These are phyloP conservation scores for Ottelia alismoides DNA, from an alignment of 106 monocot species.

Conservation along the genomic window DNA sequence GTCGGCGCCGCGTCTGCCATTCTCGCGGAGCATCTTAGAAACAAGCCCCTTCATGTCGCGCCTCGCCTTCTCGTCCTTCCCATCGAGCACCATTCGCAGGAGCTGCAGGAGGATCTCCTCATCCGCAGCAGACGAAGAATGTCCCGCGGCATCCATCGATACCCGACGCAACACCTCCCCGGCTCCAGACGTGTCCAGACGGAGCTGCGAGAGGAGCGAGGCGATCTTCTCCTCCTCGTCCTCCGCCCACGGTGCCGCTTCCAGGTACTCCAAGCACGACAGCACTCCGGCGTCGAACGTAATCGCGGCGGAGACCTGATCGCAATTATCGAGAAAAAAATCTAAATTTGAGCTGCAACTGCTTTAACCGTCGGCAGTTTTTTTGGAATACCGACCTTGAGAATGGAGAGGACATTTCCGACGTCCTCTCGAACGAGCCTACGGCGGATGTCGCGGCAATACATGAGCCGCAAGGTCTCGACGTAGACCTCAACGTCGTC, in stretches of 20 bases:
- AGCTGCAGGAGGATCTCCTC: conserved; percentile 13
- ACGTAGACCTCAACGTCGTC: conserved; percentile 45
- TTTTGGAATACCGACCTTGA: conserved; percentile 57
- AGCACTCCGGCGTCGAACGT: conserved; percentile 35
- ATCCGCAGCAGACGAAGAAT: conserved; percentile 17
- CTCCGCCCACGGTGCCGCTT: conserved; percentile 49
- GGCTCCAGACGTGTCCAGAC: conserved; percentile 15
- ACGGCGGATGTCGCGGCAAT: conserved; percentile 33
- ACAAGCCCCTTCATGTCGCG: conserved; percentile 39
- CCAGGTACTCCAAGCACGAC: conserved; percentile 45
- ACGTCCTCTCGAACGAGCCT: conserved; percentile 22
- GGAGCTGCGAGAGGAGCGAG: conserved; percentile 16
- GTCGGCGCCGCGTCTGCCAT: conserved; percentile 9
- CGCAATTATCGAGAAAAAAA: no score
- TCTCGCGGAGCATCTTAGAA: conserved; percentile 59
- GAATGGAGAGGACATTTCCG: conserved; percentile 24
- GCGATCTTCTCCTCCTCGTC: conserved; percentile 41
- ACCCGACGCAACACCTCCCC: conserved; percentile 30
- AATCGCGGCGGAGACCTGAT: conserved; percentile 3
- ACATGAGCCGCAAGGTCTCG: conserved; percentile 56
- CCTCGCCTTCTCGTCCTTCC: conserved; percentile 51
- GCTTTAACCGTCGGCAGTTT: no score
- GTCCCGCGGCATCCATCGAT: conserved; percentile 20
- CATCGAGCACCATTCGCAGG: conserved; percentile 23
- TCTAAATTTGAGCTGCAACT: no score